Percentiles rank a stretch among this genome's conserved stretches.
phyloP scores from a whole-genome alignment of 2,329 filamentous ascomycete species.

The Triangularia setosa region DNA sequence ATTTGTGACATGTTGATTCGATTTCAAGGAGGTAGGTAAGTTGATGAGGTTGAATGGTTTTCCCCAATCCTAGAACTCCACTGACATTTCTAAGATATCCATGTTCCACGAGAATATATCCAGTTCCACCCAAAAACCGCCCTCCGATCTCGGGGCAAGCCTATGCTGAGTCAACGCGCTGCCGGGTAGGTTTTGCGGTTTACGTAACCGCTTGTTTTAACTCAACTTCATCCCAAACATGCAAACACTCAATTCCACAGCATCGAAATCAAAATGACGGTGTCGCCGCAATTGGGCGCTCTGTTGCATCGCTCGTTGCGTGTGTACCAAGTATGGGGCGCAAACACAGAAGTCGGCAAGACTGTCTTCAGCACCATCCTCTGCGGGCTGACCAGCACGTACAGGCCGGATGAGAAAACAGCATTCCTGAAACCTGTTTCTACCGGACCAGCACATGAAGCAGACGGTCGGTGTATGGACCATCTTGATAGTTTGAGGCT shows the following conservation, averaged over 20 bases:
- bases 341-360: conserved; percentile 83
- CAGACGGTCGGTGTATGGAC: conserved; percentile 60
- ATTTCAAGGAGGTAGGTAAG: background rate
- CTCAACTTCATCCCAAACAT: background rate
- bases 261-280: conserved; percentile 19
- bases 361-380: conserved; percentile 74
- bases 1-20: background rate
- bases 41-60: background rate
- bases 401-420: conserved; percentile 44
- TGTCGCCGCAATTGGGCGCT: conserved; percentile 50
- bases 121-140: background rate
- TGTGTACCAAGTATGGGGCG: conserved; percentile 73
- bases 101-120: background rate
- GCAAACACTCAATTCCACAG: background rate
- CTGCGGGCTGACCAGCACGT: conserved; percentile 55
- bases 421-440: conserved; percentile 79
- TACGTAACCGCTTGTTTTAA: background rate
- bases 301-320: conserved; percentile 66
- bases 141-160: background rate
- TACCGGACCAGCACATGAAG: conserved; percentile 65
- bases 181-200: background rate
- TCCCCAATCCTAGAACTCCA: background rate
- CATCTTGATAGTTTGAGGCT: background rate
- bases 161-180: background rate
- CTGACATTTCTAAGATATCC: background rate